Conservation (phyloP, 148 eudicot genomes). For the Cornus suecica region DNA sequence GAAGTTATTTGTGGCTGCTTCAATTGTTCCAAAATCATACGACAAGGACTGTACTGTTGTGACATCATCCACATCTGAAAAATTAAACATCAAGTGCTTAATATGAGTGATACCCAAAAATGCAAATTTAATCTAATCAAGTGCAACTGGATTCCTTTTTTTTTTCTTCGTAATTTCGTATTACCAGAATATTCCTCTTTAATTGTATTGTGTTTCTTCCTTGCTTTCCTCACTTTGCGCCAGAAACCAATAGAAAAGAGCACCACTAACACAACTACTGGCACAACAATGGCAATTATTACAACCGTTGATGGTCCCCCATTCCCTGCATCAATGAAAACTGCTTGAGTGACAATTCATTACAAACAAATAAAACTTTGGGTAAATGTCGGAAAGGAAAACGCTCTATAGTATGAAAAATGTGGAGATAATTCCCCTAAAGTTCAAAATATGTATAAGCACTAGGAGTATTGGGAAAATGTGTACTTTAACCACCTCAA, state of each 20-base stretch:
- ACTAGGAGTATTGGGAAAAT: too few species aligned
- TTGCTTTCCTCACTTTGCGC: background rate
- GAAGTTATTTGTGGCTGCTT: constrained; percentile 8
- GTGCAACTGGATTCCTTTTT: background rate
- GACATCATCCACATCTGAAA: background rate
- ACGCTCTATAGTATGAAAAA: too few species aligned
- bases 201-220: background rate
- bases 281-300: background rate
- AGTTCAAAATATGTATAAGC: too few species aligned
- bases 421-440: too few species aligned
- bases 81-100: background rate
- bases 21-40: constrained; percentile 1
- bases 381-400: too few species aligned
- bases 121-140: background rate
- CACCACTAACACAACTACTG: background rate
- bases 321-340: background rate
- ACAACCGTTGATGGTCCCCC: background rate
- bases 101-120: too few species aligned
- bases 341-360: too few species aligned
- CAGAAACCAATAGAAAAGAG: background rate
- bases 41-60: background rate
- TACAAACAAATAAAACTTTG: too few species aligned
- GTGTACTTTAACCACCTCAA: too few species aligned
- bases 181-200: background rate
- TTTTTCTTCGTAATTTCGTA: background rate